Conservation (phyloP, 2,329 filamentous ascomycete species). For the Trichoderma cornu-damae region DNA sequence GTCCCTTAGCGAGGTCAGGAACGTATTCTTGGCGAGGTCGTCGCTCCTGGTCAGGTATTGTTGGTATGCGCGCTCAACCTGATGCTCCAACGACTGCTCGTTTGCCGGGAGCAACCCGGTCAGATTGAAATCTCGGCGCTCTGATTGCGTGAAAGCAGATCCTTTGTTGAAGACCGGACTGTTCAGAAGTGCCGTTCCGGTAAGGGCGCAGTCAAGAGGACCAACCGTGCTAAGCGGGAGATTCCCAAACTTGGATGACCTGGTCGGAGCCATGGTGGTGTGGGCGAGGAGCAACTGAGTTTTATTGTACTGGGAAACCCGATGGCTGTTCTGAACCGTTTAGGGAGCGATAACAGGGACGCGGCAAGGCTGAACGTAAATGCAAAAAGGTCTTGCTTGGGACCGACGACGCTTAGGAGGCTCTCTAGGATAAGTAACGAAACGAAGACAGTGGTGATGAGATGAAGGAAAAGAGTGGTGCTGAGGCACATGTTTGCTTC, state of each 20-base stretch:
- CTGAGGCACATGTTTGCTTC: neutral
- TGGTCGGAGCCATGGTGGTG: constrained; percentile 16
- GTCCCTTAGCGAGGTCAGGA: constrained; percentile 77
- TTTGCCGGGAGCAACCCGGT: constrained; percentile 67
- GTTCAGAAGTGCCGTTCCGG: constrained; percentile 34
- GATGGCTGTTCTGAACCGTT: neutral
- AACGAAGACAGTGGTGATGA: neutral
- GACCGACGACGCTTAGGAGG: neutral
- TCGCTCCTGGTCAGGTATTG: constrained; percentile 63
- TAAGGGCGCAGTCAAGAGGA: constrained; percentile 35
- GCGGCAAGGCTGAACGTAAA: neutral
- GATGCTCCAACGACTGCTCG: constrained; percentile 70
- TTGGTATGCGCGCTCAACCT: constrained; percentile 70
- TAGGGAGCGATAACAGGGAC: too few species aligned
- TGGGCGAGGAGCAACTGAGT: neutral
- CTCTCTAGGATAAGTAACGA: neutral
- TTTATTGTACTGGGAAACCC: neutral
- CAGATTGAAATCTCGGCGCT: constrained; percentile 65
- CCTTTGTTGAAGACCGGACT: constrained; percentile 65
- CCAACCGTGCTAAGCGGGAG: constrained; percentile 35
- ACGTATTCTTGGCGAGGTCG: constrained; percentile 78
- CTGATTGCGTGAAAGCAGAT: constrained; percentile 65
- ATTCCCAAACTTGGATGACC: constrained; percentile 27
- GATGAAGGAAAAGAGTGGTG: neutral
- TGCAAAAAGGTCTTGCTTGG: too few species aligned